These are phyloP conservation scores for Gaeumannomyces tritici DNA, from an alignment of 2,329 filamentous ascomycete species.

Conservation along the genomic window DNA sequence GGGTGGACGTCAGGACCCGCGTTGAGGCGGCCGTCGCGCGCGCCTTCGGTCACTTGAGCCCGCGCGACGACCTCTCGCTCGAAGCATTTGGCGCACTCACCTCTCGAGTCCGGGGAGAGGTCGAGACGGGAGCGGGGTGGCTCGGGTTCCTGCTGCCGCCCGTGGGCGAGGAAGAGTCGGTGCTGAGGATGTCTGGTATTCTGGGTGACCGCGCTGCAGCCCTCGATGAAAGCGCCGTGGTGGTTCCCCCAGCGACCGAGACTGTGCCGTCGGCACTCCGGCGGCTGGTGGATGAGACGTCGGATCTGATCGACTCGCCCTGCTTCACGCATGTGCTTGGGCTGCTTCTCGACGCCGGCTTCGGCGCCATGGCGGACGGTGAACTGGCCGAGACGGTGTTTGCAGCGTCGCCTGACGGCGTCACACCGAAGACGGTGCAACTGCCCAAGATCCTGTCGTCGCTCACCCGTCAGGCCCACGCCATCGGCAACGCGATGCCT, in stretches of 20 bases:
- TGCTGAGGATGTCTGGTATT: constrained; percentile 81
- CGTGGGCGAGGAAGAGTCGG: constrained; percentile 65
- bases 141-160: constrained; percentile 76
- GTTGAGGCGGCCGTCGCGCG: constrained; percentile 82
- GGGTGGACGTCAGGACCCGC: constrained; percentile 69
- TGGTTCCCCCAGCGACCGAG: constrained; percentile 18
- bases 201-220: constrained; percentile 39
- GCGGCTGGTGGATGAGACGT: constrained; percentile 86
- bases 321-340: constrained; percentile 81
- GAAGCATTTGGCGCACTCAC: constrained; percentile 72
- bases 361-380: constrained; percentile 72
- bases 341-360: constrained; percentile 77
- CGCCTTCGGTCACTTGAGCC: constrained; percentile 81
- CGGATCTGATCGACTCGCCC: constrained; percentile 90
- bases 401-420: constrained; percentile 16
- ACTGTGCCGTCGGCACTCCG: constrained; percentile 56
- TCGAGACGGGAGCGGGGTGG: constrained; percentile 71
- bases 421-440: constrained; percentile 44
- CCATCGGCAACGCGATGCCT: constrained; percentile 69
- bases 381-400: constrained; percentile 75
- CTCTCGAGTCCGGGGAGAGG: constrained; percentile 69
- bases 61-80: constrained; percentile 78
- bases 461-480: constrained; percentile 82
- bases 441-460: constrained; percentile 86
- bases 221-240: constrained; percentile 14